phyloP scores from a whole-genome alignment of 169 alveolate species.

The Fabrea salina region DNA sequence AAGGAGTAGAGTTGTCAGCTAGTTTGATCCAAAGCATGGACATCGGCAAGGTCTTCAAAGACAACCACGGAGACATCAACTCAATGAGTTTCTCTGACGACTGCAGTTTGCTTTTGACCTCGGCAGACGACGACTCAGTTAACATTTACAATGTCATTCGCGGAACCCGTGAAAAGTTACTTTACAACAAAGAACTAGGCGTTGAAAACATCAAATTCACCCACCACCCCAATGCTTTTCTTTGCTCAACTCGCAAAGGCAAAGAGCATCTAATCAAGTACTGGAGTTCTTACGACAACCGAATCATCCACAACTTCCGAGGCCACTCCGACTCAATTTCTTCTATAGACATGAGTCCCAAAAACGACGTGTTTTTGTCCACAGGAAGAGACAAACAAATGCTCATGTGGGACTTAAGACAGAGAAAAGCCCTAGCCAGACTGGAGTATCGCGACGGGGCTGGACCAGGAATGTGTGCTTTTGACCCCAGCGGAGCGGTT shows the following conservation, averaged over 20 bases:
- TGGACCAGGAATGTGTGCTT: conserved; percentile 25
- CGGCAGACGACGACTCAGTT: conserved; percentile 28
- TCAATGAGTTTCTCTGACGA: conserved; percentile 26
- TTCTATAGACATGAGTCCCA: conserved; percentile 23
- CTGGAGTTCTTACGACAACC: conserved; percentile 26
- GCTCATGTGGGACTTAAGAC: conserved; percentile 15
- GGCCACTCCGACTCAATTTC: conserved; percentile 26
- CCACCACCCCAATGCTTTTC: conserved; percentile 7
- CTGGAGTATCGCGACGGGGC: conserved; percentile 16
- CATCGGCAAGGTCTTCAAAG: conserved; percentile 34
- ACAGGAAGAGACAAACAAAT: conserved; percentile 7
- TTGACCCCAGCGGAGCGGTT: conserved; percentile 23
- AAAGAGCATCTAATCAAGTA: conserved; percentile 22
- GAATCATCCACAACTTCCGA: conserved; percentile 30
- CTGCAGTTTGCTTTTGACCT: neutral
- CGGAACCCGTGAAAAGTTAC: conserved; percentile 26
- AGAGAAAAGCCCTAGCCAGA: neutral
- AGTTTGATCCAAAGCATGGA: conserved; percentile 26
- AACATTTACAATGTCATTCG: conserved; percentile 27
- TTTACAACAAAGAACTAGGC: conserved; percentile 30
- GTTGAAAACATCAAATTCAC: conserved; percentile 30
- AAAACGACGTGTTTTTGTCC: neutral
- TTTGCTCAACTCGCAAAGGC: conserved; percentile 27
- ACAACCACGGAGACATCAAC: conserved; percentile 28
- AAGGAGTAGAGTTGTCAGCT: conserved; percentile 2